Conservation (phyloP, 2,329 filamentous ascomycete genomes). For the Diaporthe destruens region DNA sequence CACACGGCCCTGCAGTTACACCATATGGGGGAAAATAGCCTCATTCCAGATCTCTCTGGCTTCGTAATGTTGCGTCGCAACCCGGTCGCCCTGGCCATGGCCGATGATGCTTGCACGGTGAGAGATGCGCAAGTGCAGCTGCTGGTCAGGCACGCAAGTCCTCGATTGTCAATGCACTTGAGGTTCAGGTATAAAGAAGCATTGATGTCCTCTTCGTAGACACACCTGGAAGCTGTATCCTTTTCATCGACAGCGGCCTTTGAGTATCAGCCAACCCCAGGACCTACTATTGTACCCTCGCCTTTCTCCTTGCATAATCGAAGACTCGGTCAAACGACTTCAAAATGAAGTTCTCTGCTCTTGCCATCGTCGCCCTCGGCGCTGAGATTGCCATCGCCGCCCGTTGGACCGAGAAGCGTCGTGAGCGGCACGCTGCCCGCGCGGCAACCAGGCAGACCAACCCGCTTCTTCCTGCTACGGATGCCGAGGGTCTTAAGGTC, state of each 20-base stretch:
- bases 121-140: neutral
- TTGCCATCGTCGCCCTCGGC: constrained; percentile 31
- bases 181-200: constrained; percentile 14
- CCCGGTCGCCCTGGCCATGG: neutral
- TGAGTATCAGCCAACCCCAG: constrained; percentile 11
- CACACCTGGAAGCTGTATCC: neutral
- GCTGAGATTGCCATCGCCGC: constrained; percentile 35
- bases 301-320: neutral
- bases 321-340: neutral
- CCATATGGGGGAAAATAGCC: constrained; percentile 30
- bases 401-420: constrained; percentile 38
- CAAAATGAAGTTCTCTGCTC: constrained; percentile 37
- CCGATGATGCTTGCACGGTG: neutral
- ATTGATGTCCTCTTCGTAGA: constrained; percentile 2
- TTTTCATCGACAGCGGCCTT: constrained; percentile 19
- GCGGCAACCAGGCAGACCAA: constrained; percentile 14
- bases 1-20: constrained; percentile 1
- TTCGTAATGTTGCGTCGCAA: constrained; percentile 26
- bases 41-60: constrained; percentile 19
- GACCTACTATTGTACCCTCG: neutral
- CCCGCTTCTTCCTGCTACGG: constrained; percentile 37
- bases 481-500: constrained; percentile 30
- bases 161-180: neutral
- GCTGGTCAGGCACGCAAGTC: neutral
- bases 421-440: constrained; percentile 37